Evolutionary conservation across 129 eudicot genomes (phyloP).

Genomic region (Heracleum sosnowskyi): DNA sequence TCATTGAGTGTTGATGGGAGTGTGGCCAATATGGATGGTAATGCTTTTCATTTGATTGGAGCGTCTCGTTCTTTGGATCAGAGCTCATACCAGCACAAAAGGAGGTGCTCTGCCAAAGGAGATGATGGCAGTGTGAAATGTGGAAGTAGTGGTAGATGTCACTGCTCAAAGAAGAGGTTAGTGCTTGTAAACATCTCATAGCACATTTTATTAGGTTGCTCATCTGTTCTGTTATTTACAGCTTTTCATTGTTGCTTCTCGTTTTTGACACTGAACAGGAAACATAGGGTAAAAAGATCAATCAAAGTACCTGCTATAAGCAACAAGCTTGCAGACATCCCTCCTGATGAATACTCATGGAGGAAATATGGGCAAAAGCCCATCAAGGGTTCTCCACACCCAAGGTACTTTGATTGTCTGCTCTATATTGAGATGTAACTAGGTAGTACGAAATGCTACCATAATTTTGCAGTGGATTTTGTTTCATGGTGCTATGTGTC

Average conservation of each 20-base stretch:
- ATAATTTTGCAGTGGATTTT: not conserved
- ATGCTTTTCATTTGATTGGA: slow-evolving; percentile 22
- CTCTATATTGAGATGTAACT: not conserved
- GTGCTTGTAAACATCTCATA: not conserved
- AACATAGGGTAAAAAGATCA: slow-evolving; percentile 77
- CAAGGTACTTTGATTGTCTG: slow-evolving; percentile 52
- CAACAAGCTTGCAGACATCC: slow-evolving; percentile 95
- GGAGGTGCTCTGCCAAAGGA: slow-evolving; percentile 69
- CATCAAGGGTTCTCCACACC: slow-evolving; percentile 96
- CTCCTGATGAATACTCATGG: slow-evolving; percentile 97
- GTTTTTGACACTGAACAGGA: slow-evolving; percentile 37
- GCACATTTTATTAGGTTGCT: not conserved
- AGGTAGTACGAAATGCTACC: not conserved
- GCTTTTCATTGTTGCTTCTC: not conserved
- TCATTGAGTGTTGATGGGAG: slow-evolving; percentile 96
- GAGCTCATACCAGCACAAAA: slow-evolving; percentile 46
- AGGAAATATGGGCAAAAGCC: slow-evolving; percentile 99
- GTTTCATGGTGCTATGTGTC: not conserved
- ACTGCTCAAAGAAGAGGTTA: slow-evolving; percentile 95
- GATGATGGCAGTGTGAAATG: slow-evolving; percentile 86
- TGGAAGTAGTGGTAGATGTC: slow-evolving; percentile 80
- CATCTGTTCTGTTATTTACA: not conserved
- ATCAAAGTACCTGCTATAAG: slow-evolving; percentile 96
- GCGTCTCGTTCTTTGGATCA: slow-evolving; percentile 13
- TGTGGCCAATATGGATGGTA: slow-evolving; percentile 82